Base-by-base conservation (phyloP, 2,329 filamentous ascomycete genomes). In the Fusarium clavum region DNA sequence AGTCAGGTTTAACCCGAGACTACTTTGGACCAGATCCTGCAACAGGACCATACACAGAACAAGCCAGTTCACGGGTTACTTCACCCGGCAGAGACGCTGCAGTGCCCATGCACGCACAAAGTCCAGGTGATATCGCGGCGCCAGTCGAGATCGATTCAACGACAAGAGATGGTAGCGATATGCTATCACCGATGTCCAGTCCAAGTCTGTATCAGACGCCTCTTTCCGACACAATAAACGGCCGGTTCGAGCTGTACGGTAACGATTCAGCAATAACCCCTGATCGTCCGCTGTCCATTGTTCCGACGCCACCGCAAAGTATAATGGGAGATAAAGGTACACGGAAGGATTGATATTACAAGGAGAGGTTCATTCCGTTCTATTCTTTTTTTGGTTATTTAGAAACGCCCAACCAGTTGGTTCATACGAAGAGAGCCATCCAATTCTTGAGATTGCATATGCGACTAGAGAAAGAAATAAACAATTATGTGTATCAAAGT, bases 111-210 rank as follows among this genome's bases (percentile, higher is more conserved):
- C 75, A 76, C 46, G 85, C 87, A 10, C 78, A 85, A 14, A 79
- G 77, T 16, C 86, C 86, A 6, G 81, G 79, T 12, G 85, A 88
- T 70, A 86, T 87, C 43, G 76, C 81, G 1, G 79, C 79, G 22
- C 83, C 87, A 6, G 85, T 89, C 5, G 87, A 90, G 79, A 86
- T 90, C 14, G 86, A 83, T 63, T 82, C 83, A 47, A 70, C 69
- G 6, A 41, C 46, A 52, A 49, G 58, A 53, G 69, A 68, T 18
- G 51, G 65, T 27, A 73, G 54, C 11, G 62, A 62, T 13, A 38
- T 63, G 16, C 16, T 74, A 6, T 75, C 75, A 9, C 69, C 70
- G 20, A 63, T 69, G 57, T 64, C 68, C 5, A 67, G 67, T 41
- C 67, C 70, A 4, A 69, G 68, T 62, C 51, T 73, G 57, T 59